Conservation (phyloP, 2,329 filamentous ascomycete genomes). For the Sclerotinia spermophila region DNA sequence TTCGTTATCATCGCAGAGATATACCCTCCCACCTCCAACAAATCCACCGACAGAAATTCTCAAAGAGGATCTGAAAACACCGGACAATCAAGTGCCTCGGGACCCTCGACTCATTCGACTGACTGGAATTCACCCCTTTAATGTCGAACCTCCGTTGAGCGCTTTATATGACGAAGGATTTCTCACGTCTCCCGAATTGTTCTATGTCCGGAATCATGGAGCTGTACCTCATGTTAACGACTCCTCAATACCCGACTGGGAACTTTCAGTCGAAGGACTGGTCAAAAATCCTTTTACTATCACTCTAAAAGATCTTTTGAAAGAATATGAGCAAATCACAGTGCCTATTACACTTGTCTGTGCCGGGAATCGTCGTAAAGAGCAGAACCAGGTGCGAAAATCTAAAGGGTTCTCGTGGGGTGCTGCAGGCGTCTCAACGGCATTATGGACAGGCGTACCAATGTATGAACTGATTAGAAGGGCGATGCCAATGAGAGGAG, state of each 20-base stretch:
- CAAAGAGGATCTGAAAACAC: slow-evolving; percentile 75
- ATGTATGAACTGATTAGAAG: slow-evolving; percentile 67
- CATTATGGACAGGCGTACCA: slow-evolving; percentile 79
- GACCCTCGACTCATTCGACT: slow-evolving; percentile 80
- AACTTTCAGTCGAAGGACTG: slow-evolving; percentile 78
- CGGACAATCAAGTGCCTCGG: slow-evolving; percentile 75
- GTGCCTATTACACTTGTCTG: slow-evolving; percentile 87
- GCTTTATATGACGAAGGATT: slow-evolving; percentile 78
- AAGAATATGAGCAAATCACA: slow-evolving; percentile 75
- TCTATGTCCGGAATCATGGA: slow-evolving; percentile 91
- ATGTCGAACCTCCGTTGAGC: slow-evolving; percentile 78
- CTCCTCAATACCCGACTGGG: slow-evolving; percentile 71
- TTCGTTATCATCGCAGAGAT: slow-evolving; percentile 22
- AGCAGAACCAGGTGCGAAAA: slow-evolving; percentile 87
- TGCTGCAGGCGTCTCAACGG: slow-evolving; percentile 79
- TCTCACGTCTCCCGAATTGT: slow-evolving; percentile 79
- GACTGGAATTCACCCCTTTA: slow-evolving; percentile 88
- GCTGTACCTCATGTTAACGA: slow-evolving; percentile 73
- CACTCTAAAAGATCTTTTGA: slow-evolving; percentile 67
- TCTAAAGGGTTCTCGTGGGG: slow-evolving; percentile 96
- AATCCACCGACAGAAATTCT: slow-evolving; percentile 58
- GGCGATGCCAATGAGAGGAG: slow-evolving; percentile 65
- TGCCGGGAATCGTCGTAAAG: slow-evolving; percentile 86
- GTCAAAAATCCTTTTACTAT: slow-evolving; percentile 73
- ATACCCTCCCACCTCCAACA: slow-evolving; percentile 64